A percentile compares a stretch with the other conserved stretches of the same genome.
These are phyloP conservation scores for Nakazawaea ambrosiae DNA, from an alignment of 805 yeast species.

Conservation along the genomic window DNA sequence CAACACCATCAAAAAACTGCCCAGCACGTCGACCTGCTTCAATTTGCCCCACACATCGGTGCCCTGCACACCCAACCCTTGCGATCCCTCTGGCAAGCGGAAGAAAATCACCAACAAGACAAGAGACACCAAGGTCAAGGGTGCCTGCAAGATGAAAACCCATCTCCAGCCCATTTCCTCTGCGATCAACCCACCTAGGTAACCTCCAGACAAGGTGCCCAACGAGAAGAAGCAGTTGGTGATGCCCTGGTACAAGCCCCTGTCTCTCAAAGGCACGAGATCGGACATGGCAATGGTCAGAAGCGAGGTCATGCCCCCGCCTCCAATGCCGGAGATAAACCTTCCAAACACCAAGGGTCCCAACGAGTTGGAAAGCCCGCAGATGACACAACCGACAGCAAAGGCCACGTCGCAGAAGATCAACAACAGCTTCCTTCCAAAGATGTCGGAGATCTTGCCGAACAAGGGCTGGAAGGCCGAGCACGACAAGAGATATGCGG, in stretches of 20 bases:
- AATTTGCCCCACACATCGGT: conserved; percentile 38
- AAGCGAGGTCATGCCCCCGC: conserved; percentile 79
- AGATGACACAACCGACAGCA: conserved; percentile 48
- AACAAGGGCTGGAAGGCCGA: conserved; percentile 70
- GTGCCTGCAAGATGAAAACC: conserved; percentile 50
- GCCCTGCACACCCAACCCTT: conserved; percentile 19
- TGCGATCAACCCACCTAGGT: conserved; percentile 51
- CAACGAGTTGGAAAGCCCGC: conserved; percentile 44
- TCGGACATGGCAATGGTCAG: conserved; percentile 76
- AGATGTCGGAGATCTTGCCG: conserved; percentile 66
- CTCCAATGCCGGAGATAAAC: conserved; percentile 82
- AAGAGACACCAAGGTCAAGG: conserved; percentile 41
- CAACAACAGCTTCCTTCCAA: conserved; percentile 53
- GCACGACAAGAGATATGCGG: conserved; percentile 59
- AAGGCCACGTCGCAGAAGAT: conserved; percentile 49
- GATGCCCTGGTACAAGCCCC: conserved; percentile 83
- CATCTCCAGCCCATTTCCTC: conserved; percentile 59
- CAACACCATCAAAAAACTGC: conserved; percentile 37
- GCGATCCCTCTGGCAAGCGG: conserved; percentile 31
- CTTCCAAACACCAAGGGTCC: conserved; percentile 44
- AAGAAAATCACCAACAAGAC: conserved; percentile 30
- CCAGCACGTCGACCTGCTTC: conserved; percentile 48
- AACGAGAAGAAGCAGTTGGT: conserved; percentile 74
- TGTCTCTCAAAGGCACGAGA: conserved; percentile 67
- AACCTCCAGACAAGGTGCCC: conserved; percentile 74